These are phyloP conservation scores for Trichopus zeylanicus DNA, from an alignment of 116 monocot species.

Conservation along the genomic window DNA sequence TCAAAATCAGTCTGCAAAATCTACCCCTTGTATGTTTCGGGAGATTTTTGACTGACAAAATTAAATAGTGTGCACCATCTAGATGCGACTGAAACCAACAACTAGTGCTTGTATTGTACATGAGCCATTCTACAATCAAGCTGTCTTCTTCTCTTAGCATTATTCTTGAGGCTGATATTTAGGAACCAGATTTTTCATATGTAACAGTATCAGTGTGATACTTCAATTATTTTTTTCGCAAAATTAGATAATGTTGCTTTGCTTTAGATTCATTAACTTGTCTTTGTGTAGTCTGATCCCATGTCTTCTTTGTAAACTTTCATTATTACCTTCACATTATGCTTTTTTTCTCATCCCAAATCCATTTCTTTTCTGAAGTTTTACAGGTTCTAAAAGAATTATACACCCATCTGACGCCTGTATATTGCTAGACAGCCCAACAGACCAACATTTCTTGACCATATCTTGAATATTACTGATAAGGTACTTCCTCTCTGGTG, in stretches of 20 bases:
- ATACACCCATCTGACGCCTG: constrained; percentile 20
- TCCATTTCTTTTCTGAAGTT: background rate
- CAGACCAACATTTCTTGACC: constrained; percentile 39
- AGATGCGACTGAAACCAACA: no score
- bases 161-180: no score
- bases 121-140: no score
- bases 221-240: background rate
- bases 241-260: background rate
- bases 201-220: no score
- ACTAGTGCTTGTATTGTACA: no score
- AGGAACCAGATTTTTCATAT: no score
- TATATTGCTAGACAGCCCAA: constrained; percentile 33
- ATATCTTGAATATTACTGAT: constrained; percentile 33
- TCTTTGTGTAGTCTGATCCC: background rate
- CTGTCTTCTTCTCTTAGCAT: no score
- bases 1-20: no score
- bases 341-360: background rate
- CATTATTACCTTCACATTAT: background rate
- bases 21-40: no score
- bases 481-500: constrained; percentile 7
- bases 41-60: no score
- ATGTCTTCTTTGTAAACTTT: background rate
- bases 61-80: no score
- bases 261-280: background rate
- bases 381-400: constrained; percentile 21